Conservation (phyloP, 2,329 filamentous ascomycete species). For the Ceratocystis papillata region DNA sequence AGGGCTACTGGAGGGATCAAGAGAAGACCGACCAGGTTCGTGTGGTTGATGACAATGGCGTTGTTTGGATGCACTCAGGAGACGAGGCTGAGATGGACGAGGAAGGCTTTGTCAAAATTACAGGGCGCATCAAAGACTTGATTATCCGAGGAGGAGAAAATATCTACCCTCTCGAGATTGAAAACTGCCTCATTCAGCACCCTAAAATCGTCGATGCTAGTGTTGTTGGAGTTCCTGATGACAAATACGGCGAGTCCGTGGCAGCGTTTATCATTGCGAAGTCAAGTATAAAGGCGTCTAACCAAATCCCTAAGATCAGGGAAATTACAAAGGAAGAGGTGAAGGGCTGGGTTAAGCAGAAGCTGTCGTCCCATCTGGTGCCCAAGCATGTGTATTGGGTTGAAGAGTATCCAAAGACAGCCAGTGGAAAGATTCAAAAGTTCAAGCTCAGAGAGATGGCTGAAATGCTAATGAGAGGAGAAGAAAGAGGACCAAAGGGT, state of each 20-base stretch:
- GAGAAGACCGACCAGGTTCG: constrained; percentile 58
- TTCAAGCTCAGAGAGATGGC: constrained; percentile 67
- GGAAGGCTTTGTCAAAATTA: constrained; percentile 78
- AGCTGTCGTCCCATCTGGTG: constrained; percentile 63
- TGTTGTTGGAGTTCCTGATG: constrained; percentile 74
- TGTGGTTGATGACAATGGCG: constrained; percentile 33
- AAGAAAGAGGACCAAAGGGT: not conserved
- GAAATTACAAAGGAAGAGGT: constrained; percentile 40
- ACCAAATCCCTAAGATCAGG: not conserved
- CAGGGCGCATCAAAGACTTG: constrained; percentile 83
- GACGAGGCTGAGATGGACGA: constrained; percentile 81
- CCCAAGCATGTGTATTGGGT: constrained; percentile 87
- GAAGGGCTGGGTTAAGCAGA: constrained; percentile 58
- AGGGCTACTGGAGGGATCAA: constrained; percentile 75
- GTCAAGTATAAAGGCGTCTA: constrained; percentile 27
- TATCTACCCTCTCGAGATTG: constrained; percentile 85
- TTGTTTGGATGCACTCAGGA: constrained; percentile 80
- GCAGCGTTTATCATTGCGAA: constrained; percentile 65
- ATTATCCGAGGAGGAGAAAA: constrained; percentile 95
- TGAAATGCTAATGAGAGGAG: constrained; percentile 29
- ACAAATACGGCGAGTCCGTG: constrained; percentile 74
- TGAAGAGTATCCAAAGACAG: constrained; percentile 80
- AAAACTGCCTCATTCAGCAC: constrained; percentile 73
- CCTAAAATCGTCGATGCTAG: constrained; percentile 61
- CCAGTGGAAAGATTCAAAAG: constrained; percentile 95